phyloP scores from a whole-genome alignment of 1,284 basidiomycete genomes.

The Ustanciosporium gigantosporum region DNA sequence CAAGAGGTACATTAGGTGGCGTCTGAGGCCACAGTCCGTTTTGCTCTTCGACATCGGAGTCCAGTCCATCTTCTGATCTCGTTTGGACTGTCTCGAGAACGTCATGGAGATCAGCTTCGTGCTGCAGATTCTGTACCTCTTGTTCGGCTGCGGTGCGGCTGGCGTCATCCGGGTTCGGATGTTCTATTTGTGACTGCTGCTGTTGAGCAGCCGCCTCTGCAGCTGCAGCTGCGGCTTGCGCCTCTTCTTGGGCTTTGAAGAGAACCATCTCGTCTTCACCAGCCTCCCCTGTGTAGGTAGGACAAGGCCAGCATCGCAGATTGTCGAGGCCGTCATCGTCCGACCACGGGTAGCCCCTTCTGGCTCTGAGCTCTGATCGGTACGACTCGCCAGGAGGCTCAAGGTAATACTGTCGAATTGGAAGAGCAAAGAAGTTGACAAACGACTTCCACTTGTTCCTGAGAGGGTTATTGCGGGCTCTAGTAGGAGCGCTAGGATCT shows the following conservation, averaged over 20 bases:
- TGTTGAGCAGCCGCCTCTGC: no score
- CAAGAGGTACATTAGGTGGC: background rate
- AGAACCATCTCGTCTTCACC: slow-evolving; percentile 42
- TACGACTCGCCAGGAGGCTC: slow-evolving; percentile 19
- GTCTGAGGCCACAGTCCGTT: background rate
- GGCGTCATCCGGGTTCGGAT: no score
- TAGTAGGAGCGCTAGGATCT: slow-evolving; percentile 1
- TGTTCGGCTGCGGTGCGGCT: no score
- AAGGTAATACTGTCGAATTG: slow-evolving; percentile 38
- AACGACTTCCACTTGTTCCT: slow-evolving; percentile 34
- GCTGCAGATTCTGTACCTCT: no score
- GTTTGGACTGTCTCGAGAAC: no score
- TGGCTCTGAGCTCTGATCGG: slow-evolving; percentile 7
- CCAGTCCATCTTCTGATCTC: slow-evolving; percentile 1
- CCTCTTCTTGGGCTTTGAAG: slow-evolving; percentile 35
- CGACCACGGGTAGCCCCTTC: slow-evolving; percentile 4
- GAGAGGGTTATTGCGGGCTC: slow-evolving; percentile 18
- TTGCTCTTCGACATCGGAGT: slow-evolving; percentile 2
- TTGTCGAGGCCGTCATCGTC: slow-evolving; percentile 2
- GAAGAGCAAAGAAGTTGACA: slow-evolving; percentile 41
- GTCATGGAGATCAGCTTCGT: no score
- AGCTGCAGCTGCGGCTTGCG: background rate
- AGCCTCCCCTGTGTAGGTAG: slow-evolving; percentile 26
- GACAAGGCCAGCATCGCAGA: slow-evolving; percentile 11
- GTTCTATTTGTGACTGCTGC: no score